phyloP scores from a whole-genome alignment of 75 land plant species.

The Cupressus sempervirens region DNA sequence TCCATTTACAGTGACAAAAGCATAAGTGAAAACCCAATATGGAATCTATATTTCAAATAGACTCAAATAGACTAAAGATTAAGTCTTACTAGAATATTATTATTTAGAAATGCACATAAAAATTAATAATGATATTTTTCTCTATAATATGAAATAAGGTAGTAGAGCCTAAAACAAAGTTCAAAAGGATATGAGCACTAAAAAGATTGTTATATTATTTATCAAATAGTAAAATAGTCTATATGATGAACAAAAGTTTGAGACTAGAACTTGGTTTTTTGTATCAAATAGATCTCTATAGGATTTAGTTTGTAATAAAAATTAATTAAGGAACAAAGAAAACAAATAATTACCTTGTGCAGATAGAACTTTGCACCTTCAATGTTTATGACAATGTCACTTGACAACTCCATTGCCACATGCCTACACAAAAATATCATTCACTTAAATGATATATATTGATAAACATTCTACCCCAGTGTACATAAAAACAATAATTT shows the following conservation, averaged over 20 bases:
- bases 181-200: no score
- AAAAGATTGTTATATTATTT: no score
- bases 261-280: background rate
- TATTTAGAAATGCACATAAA: no score
- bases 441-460: background rate
- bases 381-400: constrained; percentile 42
- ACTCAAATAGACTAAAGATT: background rate
- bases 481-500: no score
- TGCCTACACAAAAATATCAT: constrained; percentile 24
- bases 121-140: no score
- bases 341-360: constrained; percentile 36
- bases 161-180: no score
- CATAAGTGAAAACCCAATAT: background rate
- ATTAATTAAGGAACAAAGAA: background rate
- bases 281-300: background rate
- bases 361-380: no score
- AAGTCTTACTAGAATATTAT: background rate
- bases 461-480: no score
- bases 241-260: background rate
- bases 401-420: constrained; percentile 44
- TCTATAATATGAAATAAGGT: no score
- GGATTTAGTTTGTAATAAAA: no score
- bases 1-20: background rate
- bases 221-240: no score
- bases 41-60: background rate